Evolutionary conservation across 2,329 filamentous ascomycete genomes (phyloP).

Genomic region (Aspergillus intermedius): DNA sequence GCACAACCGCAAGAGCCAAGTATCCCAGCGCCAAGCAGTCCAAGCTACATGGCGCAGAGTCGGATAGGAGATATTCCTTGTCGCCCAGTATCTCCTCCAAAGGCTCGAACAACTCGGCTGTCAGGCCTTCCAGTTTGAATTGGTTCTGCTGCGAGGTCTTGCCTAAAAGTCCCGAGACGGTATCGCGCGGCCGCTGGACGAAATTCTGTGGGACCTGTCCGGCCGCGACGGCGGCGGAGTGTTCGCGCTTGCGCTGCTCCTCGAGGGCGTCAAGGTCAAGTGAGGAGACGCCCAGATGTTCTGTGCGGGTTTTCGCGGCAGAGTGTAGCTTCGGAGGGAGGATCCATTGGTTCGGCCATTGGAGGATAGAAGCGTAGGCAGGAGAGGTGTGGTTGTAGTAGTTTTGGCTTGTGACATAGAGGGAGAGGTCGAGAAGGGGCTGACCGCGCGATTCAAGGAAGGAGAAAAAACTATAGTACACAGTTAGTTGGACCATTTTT

Average conservation of each 20-base stretch:
- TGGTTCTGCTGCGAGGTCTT: conserved; percentile 62
- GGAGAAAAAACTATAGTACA: conserved; percentile 43
- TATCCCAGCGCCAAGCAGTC: conserved; percentile 81
- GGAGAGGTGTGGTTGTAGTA: conserved; percentile 72
- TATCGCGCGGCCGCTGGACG: conserved; percentile 50
- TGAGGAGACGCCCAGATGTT: conserved; percentile 61
- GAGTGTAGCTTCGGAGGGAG: conserved; percentile 67
- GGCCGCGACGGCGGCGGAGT: conserved; percentile 32
- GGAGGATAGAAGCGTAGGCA: conserved; percentile 70
- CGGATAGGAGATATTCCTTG: conserved; percentile 51
- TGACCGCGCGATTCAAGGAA: conserved; percentile 71
- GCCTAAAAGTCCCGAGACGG: conserved; percentile 56
- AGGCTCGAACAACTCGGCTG: conserved; percentile 64
- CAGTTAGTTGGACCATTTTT: neutral
- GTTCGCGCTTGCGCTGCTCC: conserved; percentile 33
- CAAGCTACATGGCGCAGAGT: conserved; percentile 52
- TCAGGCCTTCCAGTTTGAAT: conserved; percentile 70
- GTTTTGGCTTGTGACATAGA: conserved; percentile 87
- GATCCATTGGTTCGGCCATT: conserved; percentile 84
- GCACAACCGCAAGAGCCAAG: conserved; percentile 63
- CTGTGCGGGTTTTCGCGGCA: conserved; percentile 63
- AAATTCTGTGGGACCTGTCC: conserved; percentile 44
- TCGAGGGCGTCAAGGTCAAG: conserved; percentile 55
- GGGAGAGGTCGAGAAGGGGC: conserved; percentile 73
- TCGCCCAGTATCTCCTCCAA: conserved; percentile 56